Conservation (phyloP, 2,329 filamentous ascomycete genomes). For the Pyrenophora tritici-repentis region DNA sequence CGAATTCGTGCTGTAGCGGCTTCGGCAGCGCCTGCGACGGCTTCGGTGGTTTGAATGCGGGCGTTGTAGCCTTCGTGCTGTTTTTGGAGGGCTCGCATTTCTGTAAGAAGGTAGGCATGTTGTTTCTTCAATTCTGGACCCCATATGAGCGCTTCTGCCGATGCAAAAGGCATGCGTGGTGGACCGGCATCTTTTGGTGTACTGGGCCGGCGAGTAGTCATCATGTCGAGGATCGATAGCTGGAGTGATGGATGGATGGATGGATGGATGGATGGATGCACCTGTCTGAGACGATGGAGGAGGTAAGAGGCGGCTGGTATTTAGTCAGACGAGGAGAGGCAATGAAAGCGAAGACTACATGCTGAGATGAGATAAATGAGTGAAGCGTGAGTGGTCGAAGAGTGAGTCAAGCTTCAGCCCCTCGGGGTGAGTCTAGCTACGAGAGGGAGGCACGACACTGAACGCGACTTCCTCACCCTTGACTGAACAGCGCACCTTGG, state of each 20-base stretch:
- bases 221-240: not conserved
- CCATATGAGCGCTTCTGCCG: conserved; percentile 46
- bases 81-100: conserved; percentile 45
- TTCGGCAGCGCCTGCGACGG: conserved; percentile 20
- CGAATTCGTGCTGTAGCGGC: conserved; percentile 17
- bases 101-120: conserved; percentile 41
- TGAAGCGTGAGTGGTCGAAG: not conserved
- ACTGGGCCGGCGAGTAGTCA: conserved; percentile 14
- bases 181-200: conserved; percentile 10
- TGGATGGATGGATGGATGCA: not conserved
- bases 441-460: conserved; percentile 15
- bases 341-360: not conserved
- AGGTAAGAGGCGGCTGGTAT: not conserved
- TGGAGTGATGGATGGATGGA: not conserved
- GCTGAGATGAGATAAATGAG: too few species aligned
- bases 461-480: conserved; percentile 17
- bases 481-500: not conserved
- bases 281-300: not conserved
- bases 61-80: conserved; percentile 23
- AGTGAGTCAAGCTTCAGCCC: not conserved
- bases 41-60: conserved; percentile 30
- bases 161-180: conserved; percentile 24
- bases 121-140: conserved; percentile 48
- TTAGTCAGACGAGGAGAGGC: too few species aligned
- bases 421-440: not conserved